phyloP scores from a whole-genome alignment of 441 rosid species.

The Adansonia madagascariensis region DNA sequence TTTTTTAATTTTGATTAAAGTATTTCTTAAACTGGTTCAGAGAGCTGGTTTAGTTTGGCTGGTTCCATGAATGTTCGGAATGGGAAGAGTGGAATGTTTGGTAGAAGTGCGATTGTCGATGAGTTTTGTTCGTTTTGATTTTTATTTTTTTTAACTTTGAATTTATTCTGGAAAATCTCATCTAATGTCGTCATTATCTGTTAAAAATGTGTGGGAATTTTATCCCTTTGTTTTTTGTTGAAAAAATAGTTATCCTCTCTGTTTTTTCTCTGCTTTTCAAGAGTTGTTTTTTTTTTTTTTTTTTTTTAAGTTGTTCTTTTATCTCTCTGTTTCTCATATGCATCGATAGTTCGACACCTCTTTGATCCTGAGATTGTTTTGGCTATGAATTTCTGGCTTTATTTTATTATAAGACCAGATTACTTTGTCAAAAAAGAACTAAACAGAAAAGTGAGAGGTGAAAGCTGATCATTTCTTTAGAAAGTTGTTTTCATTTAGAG shows the following conservation, averaged over 20 bases:
- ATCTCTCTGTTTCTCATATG: not conserved
- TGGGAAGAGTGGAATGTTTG: constrained; percentile 19
- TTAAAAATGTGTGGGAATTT: not conserved
- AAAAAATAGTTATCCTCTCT: not conserved
- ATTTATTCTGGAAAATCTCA: not conserved
- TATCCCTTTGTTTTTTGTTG: not conserved
- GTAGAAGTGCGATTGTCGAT: constrained; percentile 17
- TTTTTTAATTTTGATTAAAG: not conserved
- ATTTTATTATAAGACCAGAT: not conserved
- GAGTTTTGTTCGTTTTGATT: not conserved
- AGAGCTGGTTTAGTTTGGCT: not conserved
- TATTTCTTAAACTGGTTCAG: not conserved
- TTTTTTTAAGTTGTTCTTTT: not conserved
- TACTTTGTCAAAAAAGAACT: not conserved
- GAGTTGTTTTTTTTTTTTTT: not conserved
- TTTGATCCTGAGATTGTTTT: not conserved
- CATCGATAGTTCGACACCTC: not conserved
- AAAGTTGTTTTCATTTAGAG: not conserved
- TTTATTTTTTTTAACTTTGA: not conserved
- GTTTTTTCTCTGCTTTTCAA: not conserved
- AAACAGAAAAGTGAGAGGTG: not conserved
- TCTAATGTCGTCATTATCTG: not conserved
- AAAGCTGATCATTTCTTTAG: too few relatives aligned
- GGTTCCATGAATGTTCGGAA: not conserved
- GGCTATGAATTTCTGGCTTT: not conserved